These are phyloP conservation scores for Diplodia corticola DNA, from an alignment of 2,329 filamentous ascomycete genomes.

Conservation along the genomic window DNA sequence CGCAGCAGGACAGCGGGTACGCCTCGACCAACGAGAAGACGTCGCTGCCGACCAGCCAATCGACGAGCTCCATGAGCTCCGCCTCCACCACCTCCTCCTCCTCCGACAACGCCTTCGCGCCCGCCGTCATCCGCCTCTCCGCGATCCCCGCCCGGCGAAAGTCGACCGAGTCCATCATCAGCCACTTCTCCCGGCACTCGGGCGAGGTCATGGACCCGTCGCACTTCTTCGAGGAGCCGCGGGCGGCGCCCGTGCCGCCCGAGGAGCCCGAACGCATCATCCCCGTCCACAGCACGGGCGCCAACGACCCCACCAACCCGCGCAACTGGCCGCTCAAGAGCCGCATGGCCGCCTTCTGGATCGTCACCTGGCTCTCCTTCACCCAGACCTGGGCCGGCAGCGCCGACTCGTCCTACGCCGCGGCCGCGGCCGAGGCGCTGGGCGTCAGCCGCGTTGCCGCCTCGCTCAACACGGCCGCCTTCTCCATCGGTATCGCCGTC, in stretches of 20 bases:
- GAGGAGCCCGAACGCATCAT: constrained; percentile 3
- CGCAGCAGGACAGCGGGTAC: neutral
- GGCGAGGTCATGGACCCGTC: neutral
- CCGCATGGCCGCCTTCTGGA: neutral
- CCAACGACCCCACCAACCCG: constrained; percentile 14
- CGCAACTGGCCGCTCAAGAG: constrained; percentile 2
- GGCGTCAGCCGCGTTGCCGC: neutral
- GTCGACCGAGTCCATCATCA: constrained; percentile 11
- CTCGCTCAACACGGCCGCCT: constrained; percentile 15
- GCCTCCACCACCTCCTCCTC: no score
- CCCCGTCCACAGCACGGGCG: constrained; percentile 8
- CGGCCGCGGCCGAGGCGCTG: neutral
- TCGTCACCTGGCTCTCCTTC: constrained; percentile 7
- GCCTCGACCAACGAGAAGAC: neutral
- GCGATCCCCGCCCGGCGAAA: neutral
- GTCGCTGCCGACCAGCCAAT: neutral
- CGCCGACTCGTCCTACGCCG: constrained; percentile 9
- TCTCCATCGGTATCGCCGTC: constrained; percentile 13
- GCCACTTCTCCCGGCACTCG: neutral
- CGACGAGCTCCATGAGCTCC: neutral
- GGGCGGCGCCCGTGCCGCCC: neutral
- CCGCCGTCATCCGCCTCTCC: neutral
- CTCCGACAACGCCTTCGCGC: no score
- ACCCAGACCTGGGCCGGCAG: constrained; percentile 18
- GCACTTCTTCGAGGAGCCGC: neutral